Evolutionary conservation across 2,329 filamentous ascomycete genomes (phyloP).

Genomic region (Proliferodiscus dingleyae): DNA sequence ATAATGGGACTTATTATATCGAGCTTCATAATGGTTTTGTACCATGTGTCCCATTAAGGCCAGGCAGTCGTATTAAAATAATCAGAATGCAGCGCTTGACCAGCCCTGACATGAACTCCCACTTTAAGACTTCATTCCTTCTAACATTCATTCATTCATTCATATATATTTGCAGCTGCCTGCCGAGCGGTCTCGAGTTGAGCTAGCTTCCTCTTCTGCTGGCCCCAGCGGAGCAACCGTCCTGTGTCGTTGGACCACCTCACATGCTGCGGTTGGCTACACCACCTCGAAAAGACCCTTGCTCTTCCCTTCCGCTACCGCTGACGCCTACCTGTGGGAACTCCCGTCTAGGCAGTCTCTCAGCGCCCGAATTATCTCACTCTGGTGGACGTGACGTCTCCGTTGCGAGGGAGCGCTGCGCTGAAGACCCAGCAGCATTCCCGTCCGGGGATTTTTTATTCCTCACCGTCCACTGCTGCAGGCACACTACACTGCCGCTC

Average conservation of each 20-base stretch:
- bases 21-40: conserved; percentile 9
- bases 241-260: conserved; percentile 5
- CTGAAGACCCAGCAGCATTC: too few relatives aligned
- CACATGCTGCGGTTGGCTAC: conserved; percentile 9
- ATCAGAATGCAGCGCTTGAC: conserved; percentile 11
- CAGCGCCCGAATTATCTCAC: too few relatives aligned
- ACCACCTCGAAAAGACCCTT: conserved; percentile 5
- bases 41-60: conserved; percentile 12
- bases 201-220: conserved; percentile 7
- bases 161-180: conserved; percentile 13
- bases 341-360: too few relatives aligned
- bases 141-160: conserved; percentile 8
- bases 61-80: conserved; percentile 11
- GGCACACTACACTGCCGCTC: not conserved
- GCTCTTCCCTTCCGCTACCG: conserved; percentile 1
- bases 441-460: too few relatives aligned
- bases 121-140: conserved; percentile 1
- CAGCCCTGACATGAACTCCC: not conserved
- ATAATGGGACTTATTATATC: conserved; percentile 7
- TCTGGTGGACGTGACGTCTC: too few relatives aligned
- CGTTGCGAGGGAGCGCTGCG: too few relatives aligned
- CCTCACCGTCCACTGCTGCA: not conserved
- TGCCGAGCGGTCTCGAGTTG: not conserved
- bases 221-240: conserved; percentile 1
- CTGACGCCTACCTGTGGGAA: too few relatives aligned